Conservation (phyloP, 768 basidiomycete species). For the Trametes meyenii region DNA sequence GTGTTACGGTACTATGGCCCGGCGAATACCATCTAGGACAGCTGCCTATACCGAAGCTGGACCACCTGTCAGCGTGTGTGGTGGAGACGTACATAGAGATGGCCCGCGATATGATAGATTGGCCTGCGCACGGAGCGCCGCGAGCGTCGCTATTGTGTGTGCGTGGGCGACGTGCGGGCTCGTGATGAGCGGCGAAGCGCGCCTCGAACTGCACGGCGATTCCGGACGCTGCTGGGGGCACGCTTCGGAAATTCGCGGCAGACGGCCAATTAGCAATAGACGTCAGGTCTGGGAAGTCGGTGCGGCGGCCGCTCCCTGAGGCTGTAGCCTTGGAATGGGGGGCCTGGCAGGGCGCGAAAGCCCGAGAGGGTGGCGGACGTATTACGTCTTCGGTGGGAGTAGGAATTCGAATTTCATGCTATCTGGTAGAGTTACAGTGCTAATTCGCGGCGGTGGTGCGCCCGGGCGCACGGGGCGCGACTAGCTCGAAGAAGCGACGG, state of each 20-base stretch:
- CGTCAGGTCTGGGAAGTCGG: neutral
- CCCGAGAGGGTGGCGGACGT: constrained; percentile 1
- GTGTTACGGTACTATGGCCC: neutral
- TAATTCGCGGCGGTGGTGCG: neutral
- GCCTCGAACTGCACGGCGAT: neutral
- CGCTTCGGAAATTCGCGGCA: neutral
- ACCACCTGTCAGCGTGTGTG: too few species aligned
- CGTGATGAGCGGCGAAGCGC: constrained; percentile 1
- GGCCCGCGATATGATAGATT: constrained; percentile 17
- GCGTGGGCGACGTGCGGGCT: neutral
- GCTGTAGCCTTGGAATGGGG: too few species aligned
- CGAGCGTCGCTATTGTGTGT: constrained; percentile 5
- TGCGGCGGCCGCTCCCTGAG: too few species aligned
- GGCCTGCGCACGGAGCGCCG: neutral
- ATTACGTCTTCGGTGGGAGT: constrained; percentile 12
- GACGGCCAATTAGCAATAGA: neutral
- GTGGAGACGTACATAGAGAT: neutral
- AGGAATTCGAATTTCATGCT: neutral
- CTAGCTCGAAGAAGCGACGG: neutral
- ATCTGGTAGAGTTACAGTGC: neutral
- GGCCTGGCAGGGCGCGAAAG: too few species aligned
- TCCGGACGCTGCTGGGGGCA: neutral
- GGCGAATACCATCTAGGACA: too few species aligned
- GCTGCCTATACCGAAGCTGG: too few species aligned
- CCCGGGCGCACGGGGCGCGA: neutral